Base-by-base conservation (phyloP, 148 eudicot genomes). In the Vaccinium myrtillus region DNA sequence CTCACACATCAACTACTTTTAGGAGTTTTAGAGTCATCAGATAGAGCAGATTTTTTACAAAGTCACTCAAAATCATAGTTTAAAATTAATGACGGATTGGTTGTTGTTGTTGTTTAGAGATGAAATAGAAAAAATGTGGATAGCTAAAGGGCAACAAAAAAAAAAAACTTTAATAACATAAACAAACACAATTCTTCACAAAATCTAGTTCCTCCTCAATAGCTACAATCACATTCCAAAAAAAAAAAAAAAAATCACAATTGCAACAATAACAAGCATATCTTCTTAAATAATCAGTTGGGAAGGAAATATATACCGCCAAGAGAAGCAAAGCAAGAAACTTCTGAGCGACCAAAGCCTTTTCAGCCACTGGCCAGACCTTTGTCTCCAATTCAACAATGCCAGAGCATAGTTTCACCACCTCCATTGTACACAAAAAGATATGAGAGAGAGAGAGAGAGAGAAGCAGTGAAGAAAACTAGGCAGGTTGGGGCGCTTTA, bases 351-450 rank as follows among this genome's bases (percentile, higher is more conserved):
- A 82, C 80, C 25, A 43, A 36, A 83, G 79, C 54, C 48, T 19
- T 61, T 54, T n/a, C 77, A 36, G 67, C 81, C 69, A 75, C 81
- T 30, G 48, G 21, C 46, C 48, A 71, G 75, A 14, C 46, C 43
- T 30, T 71, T 71, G 61, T 36, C 75, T 83, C 76, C 80, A 74
- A 27, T 79, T 48, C 54, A 73, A 81, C 50, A 69, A 19, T 56
- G 75, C 43, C 56, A 63, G 76, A 74, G 77, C 30, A 73, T 4
- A 51, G 3, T 21, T 56, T 83, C 75, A 49, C 55, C 43, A 74
- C n/a, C 86, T 88, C 90, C 90, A 88, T 88, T 87, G 16, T 25
- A 13, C 78, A 46, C 10, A 36, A 54, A 67, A 80, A 25, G 39
- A 36, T 2, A 36, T 36, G 39, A 36, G 39, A 36, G 39, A 36